These are phyloP conservation scores for Mucor saturninus DNA, from an alignment of 371 early-diverging fungal genomes.

Conservation along the genomic window DNA sequence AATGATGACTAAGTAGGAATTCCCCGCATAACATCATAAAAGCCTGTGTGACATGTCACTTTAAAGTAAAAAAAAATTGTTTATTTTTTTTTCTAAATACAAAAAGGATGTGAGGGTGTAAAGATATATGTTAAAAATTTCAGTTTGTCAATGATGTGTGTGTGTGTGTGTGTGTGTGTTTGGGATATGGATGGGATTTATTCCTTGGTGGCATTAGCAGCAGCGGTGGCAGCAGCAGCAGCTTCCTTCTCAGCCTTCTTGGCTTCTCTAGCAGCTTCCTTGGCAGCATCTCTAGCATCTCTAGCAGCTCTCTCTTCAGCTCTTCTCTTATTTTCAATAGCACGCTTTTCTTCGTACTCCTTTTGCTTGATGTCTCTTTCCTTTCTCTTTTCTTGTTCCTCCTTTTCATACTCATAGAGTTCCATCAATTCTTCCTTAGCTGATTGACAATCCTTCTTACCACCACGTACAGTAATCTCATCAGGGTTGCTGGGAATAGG, in stretches of 20 bases:
- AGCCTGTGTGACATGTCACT: too few relatives aligned
- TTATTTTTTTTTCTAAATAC: too few relatives aligned
- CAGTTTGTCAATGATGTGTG: too few relatives aligned
- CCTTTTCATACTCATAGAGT: conserved; percentile 77
- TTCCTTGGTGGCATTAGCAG: conserved; percentile 13
- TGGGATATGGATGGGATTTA: conserved; percentile 2
- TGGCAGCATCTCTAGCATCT: conserved; percentile 30
- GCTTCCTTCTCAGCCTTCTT: conserved; percentile 26
- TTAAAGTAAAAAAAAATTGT: too few relatives aligned
- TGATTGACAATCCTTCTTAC: conserved; percentile 72
- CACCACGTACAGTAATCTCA: conserved; percentile 75
- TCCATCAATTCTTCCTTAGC: conserved; percentile 81
- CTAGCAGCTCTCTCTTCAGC: conserved; percentile 64
- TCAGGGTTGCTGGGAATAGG: conserved; percentile 46
- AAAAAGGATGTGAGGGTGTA: too few relatives aligned
- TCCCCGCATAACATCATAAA: too few relatives aligned
- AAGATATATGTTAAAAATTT: too few relatives aligned
- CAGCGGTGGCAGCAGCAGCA: not conserved
- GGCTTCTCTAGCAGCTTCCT: conserved; percentile 28
- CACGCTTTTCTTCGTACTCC: conserved; percentile 40
- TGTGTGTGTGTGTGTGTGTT: not conserved
- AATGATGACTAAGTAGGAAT: too few relatives aligned
- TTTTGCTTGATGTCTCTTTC: conserved; percentile 49
- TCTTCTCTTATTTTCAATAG: conserved; percentile 57
- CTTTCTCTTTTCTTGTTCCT: conserved; percentile 56